A percentile compares a stretch with the other conserved stretches of the same genome.
Conservation (phyloP, 768 basidiomycete species). For the Clavulina sp. region DNA sequence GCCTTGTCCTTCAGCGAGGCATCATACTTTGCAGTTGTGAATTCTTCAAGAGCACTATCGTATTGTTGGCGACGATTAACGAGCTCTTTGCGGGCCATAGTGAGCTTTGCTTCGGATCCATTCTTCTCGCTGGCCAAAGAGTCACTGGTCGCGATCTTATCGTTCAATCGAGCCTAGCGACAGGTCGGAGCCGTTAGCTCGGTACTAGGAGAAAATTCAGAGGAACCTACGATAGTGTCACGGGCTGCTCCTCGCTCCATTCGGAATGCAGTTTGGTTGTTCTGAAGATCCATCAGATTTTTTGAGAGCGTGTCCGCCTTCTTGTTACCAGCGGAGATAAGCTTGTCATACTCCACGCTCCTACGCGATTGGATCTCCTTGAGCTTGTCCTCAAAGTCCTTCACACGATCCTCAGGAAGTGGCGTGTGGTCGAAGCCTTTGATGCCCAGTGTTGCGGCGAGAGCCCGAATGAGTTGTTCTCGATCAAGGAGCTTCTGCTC, state of each 20-base stretch:
- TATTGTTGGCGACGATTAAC: no score
- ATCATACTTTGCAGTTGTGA: constrained; percentile 47
- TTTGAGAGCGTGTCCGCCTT: constrained; percentile 50
- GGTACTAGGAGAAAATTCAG: background rate
- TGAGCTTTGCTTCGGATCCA: constrained; percentile 40
- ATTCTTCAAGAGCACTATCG: constrained; percentile 40
- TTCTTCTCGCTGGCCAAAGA: constrained; percentile 36
- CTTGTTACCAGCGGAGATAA: constrained; percentile 26
- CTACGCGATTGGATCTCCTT: constrained; percentile 44
- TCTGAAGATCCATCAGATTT: constrained; percentile 38
- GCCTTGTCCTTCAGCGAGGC: constrained; percentile 38
- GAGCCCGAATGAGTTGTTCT: constrained; percentile 53
- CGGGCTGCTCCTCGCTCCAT: background rate
- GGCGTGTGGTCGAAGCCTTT: constrained; percentile 56
- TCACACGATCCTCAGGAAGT: constrained; percentile 50
- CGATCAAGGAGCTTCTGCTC: constrained; percentile 49
- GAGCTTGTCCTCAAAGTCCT: constrained; percentile 54
- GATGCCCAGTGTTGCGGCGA: constrained; percentile 49
- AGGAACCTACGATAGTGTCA: background rate
- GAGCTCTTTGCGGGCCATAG: no score
- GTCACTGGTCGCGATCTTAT: constrained; percentile 5
- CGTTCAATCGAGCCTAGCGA: background rate
- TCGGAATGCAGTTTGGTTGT: constrained; percentile 20
- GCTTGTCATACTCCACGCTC: constrained; percentile 41
- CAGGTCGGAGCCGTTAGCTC: background rate